Evolutionary conservation across 2,329 filamentous ascomycete genomes (phyloP), one percentile per base, ranked within the genome.

Genomic region (Fusarium buharicum): DNA sequence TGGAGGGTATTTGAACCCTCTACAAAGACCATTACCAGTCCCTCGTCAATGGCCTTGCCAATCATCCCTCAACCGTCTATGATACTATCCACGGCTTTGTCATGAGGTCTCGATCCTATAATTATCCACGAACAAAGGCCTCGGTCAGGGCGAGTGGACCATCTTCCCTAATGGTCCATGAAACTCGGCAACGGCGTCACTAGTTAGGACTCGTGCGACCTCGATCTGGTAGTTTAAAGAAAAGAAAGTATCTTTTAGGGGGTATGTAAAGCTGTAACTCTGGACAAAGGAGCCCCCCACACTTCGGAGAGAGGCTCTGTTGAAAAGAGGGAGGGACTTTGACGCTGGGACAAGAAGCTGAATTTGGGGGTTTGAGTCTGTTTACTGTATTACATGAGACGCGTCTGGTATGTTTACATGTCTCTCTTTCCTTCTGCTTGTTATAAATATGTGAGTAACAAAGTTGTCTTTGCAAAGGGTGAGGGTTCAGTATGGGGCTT

Each of bases 281-380:
- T 17, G 16, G 33, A 47, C 38, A 41, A 34, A 54, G 14, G 18
- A 44, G 20, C 43, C 14, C 20, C 20, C 36, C 33, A 33, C 28
- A 39, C 28, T 10, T 28, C 38, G 27, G 13, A 43, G 22, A n/a
- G 18, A 18, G 7, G 38, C 22, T 61, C 37, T 49, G 45, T 33
- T 48, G 45, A 63, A 44, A 45, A 24, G 46, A 64, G 60, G 60
- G 46, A 61, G 55, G 39, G 30, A 39, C 27, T 47, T 28, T 20
- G 41, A 59, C 20, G 18, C 28, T 46, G 38, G 56, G 50, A 64
- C 55, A 64, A 44, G 30, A 41, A 64, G 55, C 55, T 56, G 55
- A 61, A 49, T 7, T 48, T 34, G 36, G 60, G 55, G 41, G 31
- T 17, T 41, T 12, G 18, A 36, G 37, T 56, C 47, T 61, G 27